A percentile compares a stretch with the other conserved stretches of the same genome.
Evolutionary conservation across 768 basidiomycete species (phyloP).

Genomic region (Rhizopogon salebrosus): DNA sequence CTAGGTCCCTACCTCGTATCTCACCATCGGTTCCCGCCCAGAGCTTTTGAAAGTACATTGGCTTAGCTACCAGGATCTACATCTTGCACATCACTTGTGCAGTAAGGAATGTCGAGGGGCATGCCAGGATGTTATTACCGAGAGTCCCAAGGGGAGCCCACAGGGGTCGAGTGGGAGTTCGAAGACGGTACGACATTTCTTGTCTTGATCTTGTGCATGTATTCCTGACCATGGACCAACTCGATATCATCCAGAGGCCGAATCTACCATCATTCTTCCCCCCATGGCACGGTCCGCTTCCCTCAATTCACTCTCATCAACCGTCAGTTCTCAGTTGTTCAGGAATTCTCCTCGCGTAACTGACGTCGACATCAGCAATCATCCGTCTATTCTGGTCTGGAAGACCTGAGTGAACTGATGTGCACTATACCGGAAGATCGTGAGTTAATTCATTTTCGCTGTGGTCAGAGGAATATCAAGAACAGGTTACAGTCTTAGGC

Average conservation of each 20-base stretch:
- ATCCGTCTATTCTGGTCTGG: slow-evolving; percentile 8
- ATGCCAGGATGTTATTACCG: not conserved
- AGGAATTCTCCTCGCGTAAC: not conserved
- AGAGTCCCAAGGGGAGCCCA: not conserved
- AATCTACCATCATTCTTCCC: not conserved
- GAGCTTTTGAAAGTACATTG: not conserved
- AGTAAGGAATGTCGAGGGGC: not conserved
- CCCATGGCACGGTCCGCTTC: slow-evolving; percentile 1
- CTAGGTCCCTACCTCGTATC: not conserved
- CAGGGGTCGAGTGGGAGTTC: not conserved
- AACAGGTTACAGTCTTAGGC: not conserved
- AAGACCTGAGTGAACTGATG: slow-evolving; percentile 8
- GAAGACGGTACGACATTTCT: not conserved
- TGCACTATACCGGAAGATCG: slow-evolving; percentile 3
- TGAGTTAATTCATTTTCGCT: not conserved
- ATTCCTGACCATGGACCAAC: not conserved
- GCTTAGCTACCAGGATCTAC: not conserved
- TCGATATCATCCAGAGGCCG: not conserved
- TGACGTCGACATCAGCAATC: slow-evolving; percentile 4
- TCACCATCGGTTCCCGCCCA: not conserved
- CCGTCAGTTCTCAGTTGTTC: not conserved
- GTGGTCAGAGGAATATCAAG: not conserved
- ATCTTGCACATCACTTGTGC: not conserved
- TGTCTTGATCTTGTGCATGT: not conserved
- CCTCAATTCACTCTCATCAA: slow-evolving; percentile 2